Conservation (phyloP, 192 early-diverging fungal species). For the Backusella luteola region DNA sequence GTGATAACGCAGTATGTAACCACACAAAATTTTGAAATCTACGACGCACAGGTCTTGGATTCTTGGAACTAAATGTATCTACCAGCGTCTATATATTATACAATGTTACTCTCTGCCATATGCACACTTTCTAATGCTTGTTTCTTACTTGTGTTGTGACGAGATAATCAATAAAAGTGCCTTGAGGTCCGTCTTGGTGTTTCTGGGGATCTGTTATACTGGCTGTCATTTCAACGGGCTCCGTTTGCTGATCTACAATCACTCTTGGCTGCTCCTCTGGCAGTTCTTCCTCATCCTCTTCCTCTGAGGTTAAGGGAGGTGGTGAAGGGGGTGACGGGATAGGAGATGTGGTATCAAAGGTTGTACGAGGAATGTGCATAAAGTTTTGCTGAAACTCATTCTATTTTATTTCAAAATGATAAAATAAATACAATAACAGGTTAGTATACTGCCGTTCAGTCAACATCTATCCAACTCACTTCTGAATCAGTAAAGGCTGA, state of each 20-base stretch:
- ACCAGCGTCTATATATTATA: conserved; percentile 53
- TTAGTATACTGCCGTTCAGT: too few relatives aligned
- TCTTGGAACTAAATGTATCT: conserved; percentile 47
- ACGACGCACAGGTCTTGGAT: conserved; percentile 69
- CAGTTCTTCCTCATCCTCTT: neutral
- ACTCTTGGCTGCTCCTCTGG: neutral
- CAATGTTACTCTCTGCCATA: neutral
- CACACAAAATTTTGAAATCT: conserved; percentile 95
- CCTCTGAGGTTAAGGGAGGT: neutral
- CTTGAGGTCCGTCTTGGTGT: conserved; percentile 83
- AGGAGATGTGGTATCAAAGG: conserved; percentile 2
- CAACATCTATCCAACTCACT: neutral
- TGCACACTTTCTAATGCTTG: neutral
- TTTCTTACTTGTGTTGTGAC: conserved; percentile 69
- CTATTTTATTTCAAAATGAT: neutral
- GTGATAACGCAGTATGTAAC: conserved; percentile 72
- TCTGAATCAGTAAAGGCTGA: conserved; percentile 5
- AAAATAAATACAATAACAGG: too few relatives aligned
- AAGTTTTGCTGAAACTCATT: neutral
- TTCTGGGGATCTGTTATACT: conserved; percentile 81
- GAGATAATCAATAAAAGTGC: conserved; percentile 81
- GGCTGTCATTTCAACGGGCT: conserved; percentile 48
- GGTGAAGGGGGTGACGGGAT: neutral
- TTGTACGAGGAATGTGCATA: neutral
- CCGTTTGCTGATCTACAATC: neutral